A percentile compares a stretch with the other conserved stretches of the same genome.
Conservation (phyloP, 2,329 filamentous ascomycete species). For the Drechslera avenae region DNA sequence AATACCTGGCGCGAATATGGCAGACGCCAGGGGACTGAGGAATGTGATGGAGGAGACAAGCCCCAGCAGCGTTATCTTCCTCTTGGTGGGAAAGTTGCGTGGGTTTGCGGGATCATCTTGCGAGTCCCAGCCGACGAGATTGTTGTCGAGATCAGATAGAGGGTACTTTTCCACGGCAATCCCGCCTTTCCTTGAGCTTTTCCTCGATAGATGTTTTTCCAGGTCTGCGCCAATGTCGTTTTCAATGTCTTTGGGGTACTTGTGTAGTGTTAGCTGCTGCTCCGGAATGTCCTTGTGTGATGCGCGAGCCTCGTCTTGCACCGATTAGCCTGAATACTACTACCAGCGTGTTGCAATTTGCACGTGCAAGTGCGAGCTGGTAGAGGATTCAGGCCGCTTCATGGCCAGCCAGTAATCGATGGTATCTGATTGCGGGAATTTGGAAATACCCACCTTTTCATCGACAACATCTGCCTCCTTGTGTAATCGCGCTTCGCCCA, state of each 20-base stretch:
- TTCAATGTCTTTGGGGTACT: slow-evolving; percentile 13
- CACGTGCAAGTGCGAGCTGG: neutral
- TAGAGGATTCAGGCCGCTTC: neutral
- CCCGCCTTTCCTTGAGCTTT: slow-evolving; percentile 36
- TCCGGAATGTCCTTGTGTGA: neutral
- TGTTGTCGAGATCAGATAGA: slow-evolving; percentile 40
- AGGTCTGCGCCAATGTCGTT: slow-evolving; percentile 33
- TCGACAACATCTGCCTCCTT: slow-evolving; percentile 6
- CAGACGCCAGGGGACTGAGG: slow-evolving; percentile 43
- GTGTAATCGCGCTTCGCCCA: slow-evolving; percentile 17
- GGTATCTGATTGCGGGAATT: neutral
- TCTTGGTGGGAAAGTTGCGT: slow-evolving; percentile 36
- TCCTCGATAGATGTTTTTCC: slow-evolving; percentile 40
- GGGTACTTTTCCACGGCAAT: slow-evolving; percentile 38
- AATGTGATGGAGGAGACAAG: slow-evolving; percentile 42
- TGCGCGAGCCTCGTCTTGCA: neutral
- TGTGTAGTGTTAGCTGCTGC: slow-evolving; percentile 6
- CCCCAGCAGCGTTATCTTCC: slow-evolving; percentile 37
- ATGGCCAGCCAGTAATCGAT: neutral
- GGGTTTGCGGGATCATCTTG: slow-evolving; percentile 43
- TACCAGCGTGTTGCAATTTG: neutral
- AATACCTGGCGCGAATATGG: slow-evolving; percentile 45
- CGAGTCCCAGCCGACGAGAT: slow-evolving; percentile 44
- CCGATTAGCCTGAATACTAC: neutral
- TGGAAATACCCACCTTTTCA: slow-evolving; percentile 13